These are phyloP conservation scores for Clathrospora elynae DNA, from an alignment of 2,329 filamentous ascomycete species.

Conservation along the genomic window DNA sequence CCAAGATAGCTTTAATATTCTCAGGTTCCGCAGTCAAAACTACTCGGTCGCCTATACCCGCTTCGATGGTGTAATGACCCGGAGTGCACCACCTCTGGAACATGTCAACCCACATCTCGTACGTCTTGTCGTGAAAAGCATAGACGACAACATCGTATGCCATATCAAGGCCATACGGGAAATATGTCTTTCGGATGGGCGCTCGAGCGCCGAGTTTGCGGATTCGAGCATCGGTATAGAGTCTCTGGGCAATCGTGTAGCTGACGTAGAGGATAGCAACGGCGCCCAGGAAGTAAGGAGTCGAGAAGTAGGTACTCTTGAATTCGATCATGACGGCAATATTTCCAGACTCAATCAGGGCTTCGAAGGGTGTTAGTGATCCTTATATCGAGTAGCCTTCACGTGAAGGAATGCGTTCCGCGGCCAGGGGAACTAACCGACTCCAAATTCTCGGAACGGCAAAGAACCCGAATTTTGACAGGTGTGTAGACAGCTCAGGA, in stretches of 20 bases:
- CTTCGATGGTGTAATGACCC: conserved; percentile 64
- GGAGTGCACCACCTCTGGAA: conserved; percentile 52
- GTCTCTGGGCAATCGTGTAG: conserved; percentile 21
- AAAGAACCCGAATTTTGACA: conserved; percentile 6
- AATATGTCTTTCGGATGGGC: conserved; percentile 44
- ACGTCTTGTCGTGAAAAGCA: conserved; percentile 60
- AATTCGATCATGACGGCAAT: conserved; percentile 30
- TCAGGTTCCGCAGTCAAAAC: conserved; percentile 82
- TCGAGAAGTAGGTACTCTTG: conserved; percentile 24
- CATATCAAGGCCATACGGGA: conserved; percentile 65
- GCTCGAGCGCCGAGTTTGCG: conserved; percentile 54
- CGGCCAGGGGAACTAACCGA: neutral
- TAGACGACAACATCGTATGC: conserved; percentile 62
- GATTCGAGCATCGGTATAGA: conserved; percentile 47
- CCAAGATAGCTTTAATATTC: conserved; percentile 90
- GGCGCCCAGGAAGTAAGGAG: conserved; percentile 30
- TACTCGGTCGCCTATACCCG: conserved; percentile 62
- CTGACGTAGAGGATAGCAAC: conserved; percentile 25
- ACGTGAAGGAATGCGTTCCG: conserved; percentile 6
- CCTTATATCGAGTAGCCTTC: conserved; percentile 9
- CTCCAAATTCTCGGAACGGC: conserved; percentile 1
- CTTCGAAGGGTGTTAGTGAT: conserved; percentile 2
- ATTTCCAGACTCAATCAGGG: neutral
- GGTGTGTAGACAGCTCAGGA: conserved; percentile 1
- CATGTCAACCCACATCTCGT: conserved; percentile 64